Base-by-base conservation (phyloP, 305 asterid genomes). In the Solanum hybrid region DNA sequence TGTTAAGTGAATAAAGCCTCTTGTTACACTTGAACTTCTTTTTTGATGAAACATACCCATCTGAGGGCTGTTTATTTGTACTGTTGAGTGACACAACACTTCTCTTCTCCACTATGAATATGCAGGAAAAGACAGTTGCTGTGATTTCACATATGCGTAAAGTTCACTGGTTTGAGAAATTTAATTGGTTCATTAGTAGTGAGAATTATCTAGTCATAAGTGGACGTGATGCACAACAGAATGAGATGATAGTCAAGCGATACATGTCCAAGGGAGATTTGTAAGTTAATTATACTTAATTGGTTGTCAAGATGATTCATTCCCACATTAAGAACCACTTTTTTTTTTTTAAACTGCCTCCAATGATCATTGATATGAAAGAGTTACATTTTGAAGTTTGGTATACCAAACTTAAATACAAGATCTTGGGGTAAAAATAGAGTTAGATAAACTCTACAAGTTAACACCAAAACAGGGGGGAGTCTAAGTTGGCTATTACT, bases 131-230 rank as follows among this genome's bases (percentile, higher is more conserved):
- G 93, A 91, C 98, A 80, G 97, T 97, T 90, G 98, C 99, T 89
- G 94, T 96, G 88, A 96, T 97, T 91, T 93, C 98, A 71, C 99
- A 96, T 92, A 97, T 97, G 93, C 99, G 99, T 75, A 97, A 95
- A 94, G 98, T 96, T 92, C 99, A 96, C 92, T 97, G 99, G 99
- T 97, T 97, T 94, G 99, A 97, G 93, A 97, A 97, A 91, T 97
- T 97, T 94, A 96, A 96, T 91, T 97, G 99, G 99, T 97, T 97
- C 93, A 92, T 97, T 93, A 97, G 98, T 95, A 97, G 99, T 73
- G 99, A 97, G 94, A 97, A 97, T 93, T 97, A 97, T 94, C 93
- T 97, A 90, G 93, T 97, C 92, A 93, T 96, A 90, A 97, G 99
- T 90, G 99, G 99, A 73, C 95, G 97, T 85, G 99, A 97, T 94